A percentile compares a stretch with the other conserved stretches of the same genome.
Conservation (phyloP, 768 basidiomycete species). For the Daedalea quercina region DNA sequence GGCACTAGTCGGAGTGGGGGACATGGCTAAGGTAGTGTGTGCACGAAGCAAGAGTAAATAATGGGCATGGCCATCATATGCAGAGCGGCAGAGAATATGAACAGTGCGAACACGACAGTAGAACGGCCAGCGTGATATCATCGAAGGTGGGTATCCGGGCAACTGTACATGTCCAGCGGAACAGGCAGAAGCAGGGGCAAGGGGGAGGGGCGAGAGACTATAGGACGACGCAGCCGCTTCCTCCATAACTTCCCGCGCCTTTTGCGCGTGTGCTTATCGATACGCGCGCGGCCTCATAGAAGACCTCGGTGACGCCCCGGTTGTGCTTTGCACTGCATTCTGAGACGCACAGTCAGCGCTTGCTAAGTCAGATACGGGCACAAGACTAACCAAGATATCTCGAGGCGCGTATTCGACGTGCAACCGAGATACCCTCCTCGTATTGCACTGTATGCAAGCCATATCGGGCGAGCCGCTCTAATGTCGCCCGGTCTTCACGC, state of each 20-base stretch:
- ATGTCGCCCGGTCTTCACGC: conserved; percentile 70
- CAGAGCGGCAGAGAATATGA: not conserved
- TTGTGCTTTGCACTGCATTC: conserved; percentile 98
- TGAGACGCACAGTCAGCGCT: conserved; percentile 23
- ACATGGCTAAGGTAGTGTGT: not conserved
- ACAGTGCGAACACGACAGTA: not conserved
- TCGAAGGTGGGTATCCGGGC: not conserved
- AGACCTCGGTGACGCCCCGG: conserved; percentile 89
- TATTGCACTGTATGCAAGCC: conserved; percentile 77
- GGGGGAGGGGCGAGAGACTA: conserved; percentile 27
- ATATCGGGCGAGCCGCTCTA: conserved; percentile 66
- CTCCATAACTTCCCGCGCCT: conserved; percentile 39
- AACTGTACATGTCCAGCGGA: not conserved
- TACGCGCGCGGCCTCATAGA: conserved; percentile 85
- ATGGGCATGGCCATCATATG: not conserved
- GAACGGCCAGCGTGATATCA: not conserved
- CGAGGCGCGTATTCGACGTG: conserved; percentile 85
- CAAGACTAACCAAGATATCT: conserved; percentile 77
- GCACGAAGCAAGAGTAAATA: not conserved
- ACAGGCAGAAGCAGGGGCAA: not conserved
- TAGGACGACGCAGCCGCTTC: conserved; percentile 51
- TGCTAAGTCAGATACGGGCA: not conserved
- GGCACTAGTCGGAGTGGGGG: not conserved
- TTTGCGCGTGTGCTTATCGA: conserved; percentile 72
- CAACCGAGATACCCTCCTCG: conserved; percentile 85